Percentiles rank a stretch among this genome's conserved stretches.
Evolutionary conservation across 768 basidiomycete species (phyloP).

Genomic region (Suillus bovinus): DNA sequence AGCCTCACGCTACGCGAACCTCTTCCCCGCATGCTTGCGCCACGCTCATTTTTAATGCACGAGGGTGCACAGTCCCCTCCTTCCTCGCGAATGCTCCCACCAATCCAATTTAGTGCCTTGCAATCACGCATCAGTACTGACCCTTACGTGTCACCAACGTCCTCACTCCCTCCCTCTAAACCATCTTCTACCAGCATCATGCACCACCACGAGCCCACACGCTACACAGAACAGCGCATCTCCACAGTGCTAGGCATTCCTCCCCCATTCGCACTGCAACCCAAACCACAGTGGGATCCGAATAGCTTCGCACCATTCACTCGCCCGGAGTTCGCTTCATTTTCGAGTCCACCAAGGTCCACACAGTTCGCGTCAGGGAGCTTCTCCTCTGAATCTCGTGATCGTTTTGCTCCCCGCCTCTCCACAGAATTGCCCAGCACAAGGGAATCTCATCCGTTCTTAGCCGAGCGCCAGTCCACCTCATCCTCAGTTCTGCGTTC

Average conservation of each 20-base stretch:
- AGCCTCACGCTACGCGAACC: conserved; percentile 14
- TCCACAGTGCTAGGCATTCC: conserved; percentile 29
- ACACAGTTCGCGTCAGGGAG: conserved; percentile 31
- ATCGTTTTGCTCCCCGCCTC: conserved; percentile 16
- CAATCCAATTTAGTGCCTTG: conserved; percentile 22
- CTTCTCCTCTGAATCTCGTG: conserved; percentile 18
- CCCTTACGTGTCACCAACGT: conserved; percentile 22
- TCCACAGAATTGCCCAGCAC: conserved; percentile 15
- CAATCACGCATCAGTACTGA: conserved; percentile 18
- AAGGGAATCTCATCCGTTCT: conserved; percentile 16
- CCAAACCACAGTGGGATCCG: conserved; percentile 64
- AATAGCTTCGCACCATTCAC: conserved; percentile 39
- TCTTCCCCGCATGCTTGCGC: conserved; percentile 13
- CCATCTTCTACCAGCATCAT: conserved; percentile 15
- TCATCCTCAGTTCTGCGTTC: conserved; percentile 8
- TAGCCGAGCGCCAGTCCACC: conserved; percentile 16
- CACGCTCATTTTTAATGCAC: conserved; percentile 14
- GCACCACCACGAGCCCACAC: conserved; percentile 24
- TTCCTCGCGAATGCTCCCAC: conserved; percentile 31
- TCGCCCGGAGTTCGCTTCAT: conserved; percentile 36
- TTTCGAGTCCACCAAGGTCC: conserved; percentile 37
- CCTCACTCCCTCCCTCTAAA: conserved; percentile 34
- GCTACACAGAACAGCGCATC: conserved; percentile 17
- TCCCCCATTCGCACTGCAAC: conserved; percentile 68
- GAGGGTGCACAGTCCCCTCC: conserved; percentile 23